Percentiles rank a stretch among this genome's conserved stretches.
phyloP scores from a whole-genome alignment of 2,329 filamentous ascomycete genomes.

The Arthrobotrys conoides region DNA sequence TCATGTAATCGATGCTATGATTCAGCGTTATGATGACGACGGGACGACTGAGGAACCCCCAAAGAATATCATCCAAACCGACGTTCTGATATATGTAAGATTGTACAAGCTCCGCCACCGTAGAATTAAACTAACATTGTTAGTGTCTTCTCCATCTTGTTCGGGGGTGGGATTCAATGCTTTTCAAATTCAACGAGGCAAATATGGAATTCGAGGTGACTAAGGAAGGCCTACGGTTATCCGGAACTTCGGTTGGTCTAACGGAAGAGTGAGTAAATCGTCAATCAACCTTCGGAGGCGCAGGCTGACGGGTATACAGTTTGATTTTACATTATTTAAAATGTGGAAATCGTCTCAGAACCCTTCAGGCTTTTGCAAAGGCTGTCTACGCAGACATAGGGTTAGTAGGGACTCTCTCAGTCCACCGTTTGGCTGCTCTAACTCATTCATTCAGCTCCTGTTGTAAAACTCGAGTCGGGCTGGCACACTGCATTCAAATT shows the following conservation, averaged over 20 bases:
- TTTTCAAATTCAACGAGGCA: conserved; percentile 76
- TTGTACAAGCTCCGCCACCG: not conserved
- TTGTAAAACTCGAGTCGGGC: conserved; percentile 61
- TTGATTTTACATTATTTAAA: conserved; percentile 67
- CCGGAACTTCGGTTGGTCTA: conserved; percentile 70
- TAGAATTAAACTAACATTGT: conserved; percentile 25
- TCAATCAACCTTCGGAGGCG: not conserved
- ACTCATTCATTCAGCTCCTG: conserved; percentile 25
- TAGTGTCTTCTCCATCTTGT: conserved; percentile 76
- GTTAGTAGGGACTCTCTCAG: not conserved
- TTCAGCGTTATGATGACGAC: conserved; percentile 66
- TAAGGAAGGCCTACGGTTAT: conserved; percentile 69
- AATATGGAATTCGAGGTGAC: conserved; percentile 71
- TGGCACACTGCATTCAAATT: conserved; percentile 62
- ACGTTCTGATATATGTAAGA: conserved; percentile 42
- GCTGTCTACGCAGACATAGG: conserved; percentile 39
- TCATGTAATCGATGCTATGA: conserved; percentile 76
- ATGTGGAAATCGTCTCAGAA: conserved; percentile 65
- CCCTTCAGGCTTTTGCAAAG: conserved; percentile 38
- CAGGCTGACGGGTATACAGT: conserved; percentile 68
- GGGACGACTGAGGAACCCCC: conserved; percentile 45
- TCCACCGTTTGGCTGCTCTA: conserved; percentile 21
- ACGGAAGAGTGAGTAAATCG: conserved; percentile 63
- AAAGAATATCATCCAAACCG: conserved; percentile 53
- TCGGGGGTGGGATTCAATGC: conserved; percentile 79